These are phyloP conservation scores for Bipolaris bicolor DNA, from an alignment of 2,329 filamentous ascomycete genomes.

Conservation along the genomic window DNA sequence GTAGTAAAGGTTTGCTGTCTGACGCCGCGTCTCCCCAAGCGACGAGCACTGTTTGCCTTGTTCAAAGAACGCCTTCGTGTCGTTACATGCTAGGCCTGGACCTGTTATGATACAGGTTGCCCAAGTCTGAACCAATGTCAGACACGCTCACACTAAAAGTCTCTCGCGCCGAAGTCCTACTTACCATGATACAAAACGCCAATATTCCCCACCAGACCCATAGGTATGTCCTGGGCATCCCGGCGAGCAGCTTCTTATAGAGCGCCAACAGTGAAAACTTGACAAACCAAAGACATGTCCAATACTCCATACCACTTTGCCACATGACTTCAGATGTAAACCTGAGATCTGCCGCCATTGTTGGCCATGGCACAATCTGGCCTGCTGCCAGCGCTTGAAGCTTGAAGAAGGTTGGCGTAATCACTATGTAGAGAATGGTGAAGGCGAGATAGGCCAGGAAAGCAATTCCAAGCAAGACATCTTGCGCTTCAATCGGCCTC, in stretches of 20 bases:
- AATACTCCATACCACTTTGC: conserved; percentile 48
- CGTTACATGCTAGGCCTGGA: conserved; percentile 45
- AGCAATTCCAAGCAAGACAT: conserved; percentile 32
- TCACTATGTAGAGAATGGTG: conserved; percentile 43
- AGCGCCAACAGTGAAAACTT: conserved; percentile 51
- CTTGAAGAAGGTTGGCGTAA: conserved; percentile 44
- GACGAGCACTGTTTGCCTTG: conserved; percentile 31
- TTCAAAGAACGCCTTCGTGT: conserved; percentile 34
- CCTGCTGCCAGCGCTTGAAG: conserved; percentile 34
- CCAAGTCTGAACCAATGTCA: conserved; percentile 35
- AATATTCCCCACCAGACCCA: conserved; percentile 49
- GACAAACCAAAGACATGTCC: conserved; percentile 50
- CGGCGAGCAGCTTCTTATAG: conserved; percentile 48
- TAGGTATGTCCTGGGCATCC: conserved; percentile 38
- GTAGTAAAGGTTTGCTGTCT: conserved; percentile 46
- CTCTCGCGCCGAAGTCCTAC: conserved; percentile 5
- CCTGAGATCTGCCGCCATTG: conserved; percentile 39
- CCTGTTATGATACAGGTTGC: conserved; percentile 48
- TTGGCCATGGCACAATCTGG: conserved; percentile 32
- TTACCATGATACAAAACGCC: conserved; percentile 44
- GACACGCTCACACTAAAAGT: neutral
- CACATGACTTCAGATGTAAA: conserved; percentile 49
- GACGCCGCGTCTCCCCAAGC: conserved; percentile 35
- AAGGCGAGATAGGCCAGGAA: conserved; percentile 38
- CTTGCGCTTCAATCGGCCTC: conserved; percentile 17